Evolutionary conservation across 2,329 filamentous ascomycete genomes (phyloP).

Genomic region (Diplodia mutila): DNA sequence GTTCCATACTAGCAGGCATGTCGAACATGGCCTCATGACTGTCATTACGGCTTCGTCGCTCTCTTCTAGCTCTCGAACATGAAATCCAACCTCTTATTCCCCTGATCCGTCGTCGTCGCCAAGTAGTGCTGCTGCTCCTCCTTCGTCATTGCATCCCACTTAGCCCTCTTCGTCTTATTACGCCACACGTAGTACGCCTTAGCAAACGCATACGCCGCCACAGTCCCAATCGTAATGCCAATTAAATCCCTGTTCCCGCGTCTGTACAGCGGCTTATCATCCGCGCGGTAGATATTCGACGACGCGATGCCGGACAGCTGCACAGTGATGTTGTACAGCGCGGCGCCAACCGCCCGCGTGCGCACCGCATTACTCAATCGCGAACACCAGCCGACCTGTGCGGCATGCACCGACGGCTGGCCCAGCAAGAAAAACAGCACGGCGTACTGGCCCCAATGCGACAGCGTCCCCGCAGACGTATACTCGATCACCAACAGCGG

Average conservation of each 20-base stretch:
- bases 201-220: slow-evolving; percentile 57
- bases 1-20: slow-evolving; percentile 12
- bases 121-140: slow-evolving; percentile 43
- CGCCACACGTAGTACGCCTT: slow-evolving; percentile 44
- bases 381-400: slow-evolving; percentile 48
- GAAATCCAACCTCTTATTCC: slow-evolving; percentile 37
- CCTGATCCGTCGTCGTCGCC: slow-evolving; percentile 41
- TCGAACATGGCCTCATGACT: not conserved
- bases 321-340: slow-evolving; percentile 49
- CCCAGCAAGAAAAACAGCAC: slow-evolving; percentile 47
- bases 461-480: slow-evolving; percentile 34
- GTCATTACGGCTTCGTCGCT: too few relatives aligned
- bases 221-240: slow-evolving; percentile 54
- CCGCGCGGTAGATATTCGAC: slow-evolving; percentile 56
- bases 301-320: slow-evolving; percentile 40
- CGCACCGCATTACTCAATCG: slow-evolving; percentile 49
- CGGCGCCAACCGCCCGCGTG: slow-evolving; percentile 48
- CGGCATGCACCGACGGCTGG: slow-evolving; percentile 50
- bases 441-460: slow-evolving; percentile 44
- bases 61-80: slow-evolving; percentile 2
- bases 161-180: slow-evolving; percentile 33
- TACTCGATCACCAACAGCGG: slow-evolving; percentile 45
- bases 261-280: slow-evolving; percentile 56
- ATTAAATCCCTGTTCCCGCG: slow-evolving; percentile 60
- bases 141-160: slow-evolving; percentile 40